Conservation (phyloP, 805 yeast genomes). For the Hanseniaspora pseudoguilliermondii region DNA sequence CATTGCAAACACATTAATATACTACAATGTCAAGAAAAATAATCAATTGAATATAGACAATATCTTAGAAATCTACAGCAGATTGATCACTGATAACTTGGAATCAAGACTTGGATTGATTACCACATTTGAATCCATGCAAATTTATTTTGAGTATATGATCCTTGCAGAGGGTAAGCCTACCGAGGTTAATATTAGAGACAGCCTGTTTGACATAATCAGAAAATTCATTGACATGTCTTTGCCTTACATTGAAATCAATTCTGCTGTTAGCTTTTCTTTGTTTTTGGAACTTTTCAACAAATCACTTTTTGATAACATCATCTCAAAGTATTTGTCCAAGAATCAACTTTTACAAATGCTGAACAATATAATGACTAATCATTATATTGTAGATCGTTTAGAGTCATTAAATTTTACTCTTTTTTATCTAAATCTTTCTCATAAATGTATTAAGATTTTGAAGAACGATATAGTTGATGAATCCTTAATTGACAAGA, state of each 20-base stretch:
- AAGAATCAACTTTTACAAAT: conserved; percentile 16
- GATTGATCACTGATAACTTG: conserved; percentile 11
- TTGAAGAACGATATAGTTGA: conserved; percentile 26
- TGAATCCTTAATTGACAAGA: conserved; percentile 21
- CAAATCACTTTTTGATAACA: conserved; percentile 17
- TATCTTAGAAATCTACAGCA: conserved; percentile 11
- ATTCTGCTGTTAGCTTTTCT: conserved; percentile 24
- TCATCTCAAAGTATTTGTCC: background rate
- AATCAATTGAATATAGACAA: conserved; percentile 10
- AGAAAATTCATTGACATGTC: conserved; percentile 8
- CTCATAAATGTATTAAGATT: conserved; percentile 16
- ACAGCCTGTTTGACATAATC: conserved; percentile 9
- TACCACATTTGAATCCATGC: conserved; percentile 11
- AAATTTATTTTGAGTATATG: background rate
- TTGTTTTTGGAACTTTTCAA: conserved; percentile 28
- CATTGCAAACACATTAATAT: background rate
- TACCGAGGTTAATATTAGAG: conserved; percentile 16
- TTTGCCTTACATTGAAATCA: conserved; percentile 16
- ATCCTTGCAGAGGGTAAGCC: conserved; percentile 1
- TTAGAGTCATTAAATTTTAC: conserved; percentile 3
- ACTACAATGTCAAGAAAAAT: background rate
- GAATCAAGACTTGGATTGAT: conserved; percentile 10
- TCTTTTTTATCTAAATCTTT: conserved; percentile 19
- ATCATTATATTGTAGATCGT: conserved; percentile 13
- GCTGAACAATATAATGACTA: conserved; percentile 19